Evolutionary conservation across 2,329 filamentous ascomycete species (phyloP).

Genomic region (Penicillium decumbens): DNA sequence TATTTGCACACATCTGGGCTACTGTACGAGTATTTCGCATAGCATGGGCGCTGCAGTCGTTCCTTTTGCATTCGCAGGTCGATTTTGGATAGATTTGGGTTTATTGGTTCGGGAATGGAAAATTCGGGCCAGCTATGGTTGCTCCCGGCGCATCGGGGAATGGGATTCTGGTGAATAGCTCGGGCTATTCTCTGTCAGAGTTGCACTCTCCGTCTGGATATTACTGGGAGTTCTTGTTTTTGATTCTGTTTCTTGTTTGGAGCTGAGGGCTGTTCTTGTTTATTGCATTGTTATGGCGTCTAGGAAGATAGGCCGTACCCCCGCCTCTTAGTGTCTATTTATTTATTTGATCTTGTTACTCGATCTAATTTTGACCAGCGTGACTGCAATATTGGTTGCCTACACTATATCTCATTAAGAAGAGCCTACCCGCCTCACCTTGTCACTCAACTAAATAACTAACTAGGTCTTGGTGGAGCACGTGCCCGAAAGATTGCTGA

Average conservation of each 20-base stretch:
- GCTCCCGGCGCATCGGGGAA: conserved; percentile 3
- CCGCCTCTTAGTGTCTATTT: conserved; percentile 5
- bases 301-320: conserved; percentile 11
- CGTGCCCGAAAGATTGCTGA: not conserved
- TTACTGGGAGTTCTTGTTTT: conserved; percentile 12
- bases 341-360: conserved; percentile 5
- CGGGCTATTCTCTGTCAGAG: not conserved
- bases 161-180: not conserved
- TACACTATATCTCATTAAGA: no score
- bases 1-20: conserved; percentile 24
- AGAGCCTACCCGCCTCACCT: no score
- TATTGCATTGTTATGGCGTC: conserved; percentile 31
- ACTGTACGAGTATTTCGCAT: conserved; percentile 36
- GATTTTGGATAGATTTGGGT: conserved; percentile 24
- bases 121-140: conserved; percentile 5
- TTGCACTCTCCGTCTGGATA: conserved; percentile 4
- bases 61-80: conserved; percentile 36
- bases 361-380: not conserved
- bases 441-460: no score
- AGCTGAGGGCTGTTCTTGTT: conserved; percentile 20
- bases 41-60: conserved; percentile 36
- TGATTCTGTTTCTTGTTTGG: conserved; percentile 10
- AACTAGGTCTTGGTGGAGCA: not conserved
- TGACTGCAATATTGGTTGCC: not conserved
- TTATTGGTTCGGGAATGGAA: conserved; percentile 13